A percentile compares a stretch with the other conserved stretches of the same genome.
Evolutionary conservation across 371 early-diverging fungal genomes (phyloP).

Genomic region (Syncephalastrum sp.): DNA sequence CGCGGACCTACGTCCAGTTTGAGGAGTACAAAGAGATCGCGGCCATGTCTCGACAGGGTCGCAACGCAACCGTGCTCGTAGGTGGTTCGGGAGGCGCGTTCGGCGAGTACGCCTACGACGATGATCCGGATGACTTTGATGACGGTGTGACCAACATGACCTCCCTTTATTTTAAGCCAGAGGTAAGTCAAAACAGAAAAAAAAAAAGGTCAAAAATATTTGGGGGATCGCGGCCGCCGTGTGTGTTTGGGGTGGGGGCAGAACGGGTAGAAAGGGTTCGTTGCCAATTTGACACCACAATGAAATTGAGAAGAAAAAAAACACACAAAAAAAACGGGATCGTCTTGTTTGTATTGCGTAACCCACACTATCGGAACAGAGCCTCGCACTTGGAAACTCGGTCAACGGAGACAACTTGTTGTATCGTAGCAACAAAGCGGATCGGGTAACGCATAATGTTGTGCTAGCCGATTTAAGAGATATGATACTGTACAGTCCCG

Average conservation of each 20-base stretch:
- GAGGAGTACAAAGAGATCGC: slow-evolving; percentile 58
- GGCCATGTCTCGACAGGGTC: slow-evolving; percentile 50
- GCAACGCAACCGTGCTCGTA: slow-evolving; percentile 45
- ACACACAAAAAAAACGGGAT: neutral
- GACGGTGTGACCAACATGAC: slow-evolving; percentile 39
- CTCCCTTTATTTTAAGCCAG: slow-evolving; percentile 42
- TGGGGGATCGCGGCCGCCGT: neutral
- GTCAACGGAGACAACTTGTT: slow-evolving; percentile 34
- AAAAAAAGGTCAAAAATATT: too few relatives aligned
- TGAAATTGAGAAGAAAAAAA: neutral
- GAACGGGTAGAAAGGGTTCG: too few relatives aligned
- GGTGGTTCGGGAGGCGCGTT: slow-evolving; percentile 45
- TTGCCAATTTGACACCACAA: too few relatives aligned
- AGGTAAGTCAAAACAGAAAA: slow-evolving; percentile 21
- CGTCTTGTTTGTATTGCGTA: slow-evolving; percentile 3
- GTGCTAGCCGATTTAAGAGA: slow-evolving; percentile 44
- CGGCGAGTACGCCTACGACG: slow-evolving; percentile 51
- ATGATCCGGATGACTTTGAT: slow-evolving; percentile 51
- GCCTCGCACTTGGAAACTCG: slow-evolving; percentile 28
- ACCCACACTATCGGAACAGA: slow-evolving; percentile 14
- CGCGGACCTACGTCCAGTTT: slow-evolving; percentile 50
- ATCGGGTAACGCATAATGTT: slow-evolving; percentile 42
- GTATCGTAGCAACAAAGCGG: slow-evolving; percentile 40
- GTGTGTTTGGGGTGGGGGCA: too few relatives aligned
- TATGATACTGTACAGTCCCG: slow-evolving; percentile 53